Evolutionary conservation across 176 grass and related monocot species (phyloP).

Genomic region (Miscanthus lutarioriparius): DNA sequence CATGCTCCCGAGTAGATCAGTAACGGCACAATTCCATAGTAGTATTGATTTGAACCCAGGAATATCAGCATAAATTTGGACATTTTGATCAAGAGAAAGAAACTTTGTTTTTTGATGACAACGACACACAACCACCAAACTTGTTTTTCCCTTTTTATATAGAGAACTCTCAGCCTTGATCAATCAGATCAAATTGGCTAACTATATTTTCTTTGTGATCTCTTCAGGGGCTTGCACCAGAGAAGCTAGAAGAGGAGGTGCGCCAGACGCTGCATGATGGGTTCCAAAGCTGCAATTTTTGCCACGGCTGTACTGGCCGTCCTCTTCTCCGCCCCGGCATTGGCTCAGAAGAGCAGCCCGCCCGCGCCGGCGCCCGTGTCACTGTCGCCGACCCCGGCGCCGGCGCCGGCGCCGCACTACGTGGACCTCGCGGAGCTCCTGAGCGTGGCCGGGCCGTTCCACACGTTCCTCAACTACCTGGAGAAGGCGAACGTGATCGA

Average conservation of each 20-base stretch:
- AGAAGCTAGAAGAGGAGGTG: not conserved
- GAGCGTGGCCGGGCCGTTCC: constrained; percentile 72
- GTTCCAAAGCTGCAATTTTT: constrained; percentile 26
- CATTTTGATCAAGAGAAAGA: not conserved
- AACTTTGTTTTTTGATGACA: not conserved
- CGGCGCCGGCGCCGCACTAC: constrained; percentile 60
- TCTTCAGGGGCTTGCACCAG: constrained; percentile 38
- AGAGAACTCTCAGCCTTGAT: not conserved
- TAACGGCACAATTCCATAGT: not conserved
- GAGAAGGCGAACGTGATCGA: constrained; percentile 76
- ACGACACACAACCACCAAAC: not conserved
- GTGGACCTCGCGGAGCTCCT: constrained; percentile 78
- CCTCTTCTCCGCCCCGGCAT: constrained; percentile 41
- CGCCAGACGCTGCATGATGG: constrained; percentile 36
- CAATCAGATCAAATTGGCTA: not conserved
- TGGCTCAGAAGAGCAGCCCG: constrained; percentile 46
- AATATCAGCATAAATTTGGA: not conserved
- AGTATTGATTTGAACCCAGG: not conserved
- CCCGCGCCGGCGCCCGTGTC: constrained; percentile 43
- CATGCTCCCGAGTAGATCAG: not conserved
- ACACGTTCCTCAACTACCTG: constrained; percentile 85
- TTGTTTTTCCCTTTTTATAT: not conserved
- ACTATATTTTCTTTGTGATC: not conserved
- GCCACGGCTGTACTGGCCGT: constrained; percentile 28
- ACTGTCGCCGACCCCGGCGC: constrained; percentile 45